Conservation (phyloP, 2,329 filamentous ascomycete species). For the Ophiostoma australiae region DNA sequence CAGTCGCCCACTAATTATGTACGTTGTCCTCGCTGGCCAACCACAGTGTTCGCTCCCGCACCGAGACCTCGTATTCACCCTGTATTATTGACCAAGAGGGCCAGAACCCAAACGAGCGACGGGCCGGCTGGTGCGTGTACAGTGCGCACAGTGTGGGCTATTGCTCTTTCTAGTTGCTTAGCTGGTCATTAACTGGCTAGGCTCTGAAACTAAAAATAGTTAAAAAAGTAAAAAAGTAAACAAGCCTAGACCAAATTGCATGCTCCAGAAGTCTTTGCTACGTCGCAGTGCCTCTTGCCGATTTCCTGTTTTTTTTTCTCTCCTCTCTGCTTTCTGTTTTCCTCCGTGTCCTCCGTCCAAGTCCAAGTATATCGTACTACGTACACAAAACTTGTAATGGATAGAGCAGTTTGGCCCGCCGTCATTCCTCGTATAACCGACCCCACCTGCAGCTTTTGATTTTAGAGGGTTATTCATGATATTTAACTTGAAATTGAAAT, state of each 20-base stretch:
- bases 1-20: not conserved
- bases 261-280: not conserved
- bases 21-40: not conserved
- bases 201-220: not conserved
- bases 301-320: not conserved
- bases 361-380: not conserved
- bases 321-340: not conserved
- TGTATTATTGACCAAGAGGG: not conserved
- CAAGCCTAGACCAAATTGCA: too few relatives aligned
- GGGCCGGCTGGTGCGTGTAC: not conserved
- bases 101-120: not conserved
- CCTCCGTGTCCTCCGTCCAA: not conserved
- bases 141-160: not conserved
- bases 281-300: not conserved
- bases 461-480: not conserved
- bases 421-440: not conserved
- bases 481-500: not conserved
- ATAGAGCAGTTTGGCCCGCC: not conserved
- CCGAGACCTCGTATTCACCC: slow-evolving; percentile 7
- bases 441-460: not conserved
- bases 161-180: not conserved
- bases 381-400: not conserved
- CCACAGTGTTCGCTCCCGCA: not conserved
- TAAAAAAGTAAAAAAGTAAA: not conserved
- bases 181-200: too few relatives aligned